Evolutionary conservation across 768 basidiomycete genomes (phyloP).

Genomic region (Pisolithus marmoratus): DNA sequence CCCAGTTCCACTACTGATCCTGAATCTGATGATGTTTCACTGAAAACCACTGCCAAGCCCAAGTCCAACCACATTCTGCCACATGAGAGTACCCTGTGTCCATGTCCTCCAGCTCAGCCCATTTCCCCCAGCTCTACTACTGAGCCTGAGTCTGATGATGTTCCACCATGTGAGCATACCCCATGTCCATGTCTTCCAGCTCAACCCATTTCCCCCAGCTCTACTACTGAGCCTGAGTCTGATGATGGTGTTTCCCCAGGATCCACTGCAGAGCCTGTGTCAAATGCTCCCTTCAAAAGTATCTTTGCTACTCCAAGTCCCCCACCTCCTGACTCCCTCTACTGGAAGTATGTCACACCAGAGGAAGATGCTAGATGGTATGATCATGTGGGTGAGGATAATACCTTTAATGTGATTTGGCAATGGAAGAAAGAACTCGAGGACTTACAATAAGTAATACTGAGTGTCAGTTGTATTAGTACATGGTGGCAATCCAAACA

Average conservation of each 20-base stretch:
- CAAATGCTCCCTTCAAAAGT: not conserved
- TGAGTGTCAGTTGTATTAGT: not conserved
- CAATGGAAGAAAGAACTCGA: not conserved
- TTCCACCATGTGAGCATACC: no score
- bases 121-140: no score
- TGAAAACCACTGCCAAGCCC: not conserved
- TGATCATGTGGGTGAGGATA: not conserved
- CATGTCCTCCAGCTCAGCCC: not conserved
- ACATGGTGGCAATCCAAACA: no score
- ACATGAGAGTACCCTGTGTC: no score
- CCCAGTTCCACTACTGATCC: not conserved
- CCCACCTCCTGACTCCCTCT: not conserved
- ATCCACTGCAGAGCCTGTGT: not conserved
- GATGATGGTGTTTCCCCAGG: not conserved
- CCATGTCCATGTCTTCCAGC: no score
- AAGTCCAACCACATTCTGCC: not conserved
- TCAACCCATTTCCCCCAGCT: no score
- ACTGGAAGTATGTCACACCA: slow-evolving; percentile 1
- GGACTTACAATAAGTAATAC: not conserved
- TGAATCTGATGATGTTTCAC: not conserved
- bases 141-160: no score
- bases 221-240: no score
- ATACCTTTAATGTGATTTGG: not conserved
- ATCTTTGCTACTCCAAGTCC: slow-evolving; percentile 1
- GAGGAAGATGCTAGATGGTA: not conserved